Evolutionary conservation across 371 early-diverging fungal species (phyloP).

Genomic region (Mortierella polycephala): DNA sequence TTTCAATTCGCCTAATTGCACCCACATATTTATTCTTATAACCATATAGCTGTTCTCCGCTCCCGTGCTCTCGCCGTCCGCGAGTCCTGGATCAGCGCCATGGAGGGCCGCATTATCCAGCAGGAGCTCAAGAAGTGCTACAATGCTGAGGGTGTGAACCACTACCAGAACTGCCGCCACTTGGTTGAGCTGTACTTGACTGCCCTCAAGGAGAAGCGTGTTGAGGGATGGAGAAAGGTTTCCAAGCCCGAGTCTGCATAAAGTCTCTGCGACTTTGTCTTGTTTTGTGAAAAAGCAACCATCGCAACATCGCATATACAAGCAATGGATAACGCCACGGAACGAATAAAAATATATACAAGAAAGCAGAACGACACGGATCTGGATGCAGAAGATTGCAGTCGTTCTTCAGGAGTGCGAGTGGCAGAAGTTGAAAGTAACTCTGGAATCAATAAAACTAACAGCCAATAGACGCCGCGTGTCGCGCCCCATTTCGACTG

Average conservation of each 20-base stretch:
- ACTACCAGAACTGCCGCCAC: conserved; percentile 76
- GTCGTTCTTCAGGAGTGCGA: no score
- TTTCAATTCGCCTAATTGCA: not conserved
- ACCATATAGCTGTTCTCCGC: conserved; percentile 69
- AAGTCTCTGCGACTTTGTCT: conserved; percentile 9
- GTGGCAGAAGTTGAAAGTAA: no score
- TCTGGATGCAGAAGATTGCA: no score
- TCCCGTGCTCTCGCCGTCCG: conserved; percentile 82
- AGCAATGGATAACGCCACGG: no score
- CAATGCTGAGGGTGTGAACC: conserved; percentile 85
- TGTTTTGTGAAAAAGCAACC: not conserved
- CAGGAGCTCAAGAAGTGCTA: conserved; percentile 83
- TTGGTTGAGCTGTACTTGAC: conserved; percentile 65
- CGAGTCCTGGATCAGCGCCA: conserved; percentile 86
- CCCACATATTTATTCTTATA: not conserved
- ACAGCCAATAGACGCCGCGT: no score
- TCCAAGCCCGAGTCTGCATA: conserved; percentile 33
- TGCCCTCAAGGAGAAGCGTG: conserved; percentile 50
- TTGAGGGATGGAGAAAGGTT: conserved; percentile 52
- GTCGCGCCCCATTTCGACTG: no score
- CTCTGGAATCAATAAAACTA: not conserved
- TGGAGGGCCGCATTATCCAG: conserved; percentile 83
- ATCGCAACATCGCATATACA: no score
- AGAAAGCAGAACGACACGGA: no score
- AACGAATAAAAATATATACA: no score